Conservation (phyloP, 345 rosid species). For the Noccaea bulbosa region DNA sequence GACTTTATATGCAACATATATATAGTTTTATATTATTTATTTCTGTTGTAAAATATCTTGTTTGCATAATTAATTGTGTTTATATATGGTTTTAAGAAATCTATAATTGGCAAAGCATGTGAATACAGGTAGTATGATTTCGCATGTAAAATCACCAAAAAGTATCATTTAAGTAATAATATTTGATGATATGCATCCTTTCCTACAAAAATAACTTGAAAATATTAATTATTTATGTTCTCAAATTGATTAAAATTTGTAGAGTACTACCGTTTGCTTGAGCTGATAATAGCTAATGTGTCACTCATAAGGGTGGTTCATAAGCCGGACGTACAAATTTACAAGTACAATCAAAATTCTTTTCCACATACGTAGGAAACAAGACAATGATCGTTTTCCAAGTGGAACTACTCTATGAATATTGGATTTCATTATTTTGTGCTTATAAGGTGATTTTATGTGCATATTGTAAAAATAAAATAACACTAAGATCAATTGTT, state of each 20-base stretch:
- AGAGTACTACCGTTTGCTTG: not conserved
- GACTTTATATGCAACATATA: not conserved
- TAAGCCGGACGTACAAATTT: conserved; percentile 23
- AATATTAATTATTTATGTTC: too few relatives aligned
- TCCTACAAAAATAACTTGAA: not conserved
- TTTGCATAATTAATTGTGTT: not conserved
- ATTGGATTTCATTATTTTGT: conserved; percentile 12
- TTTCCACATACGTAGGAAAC: conserved; percentile 39
- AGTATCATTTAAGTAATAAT: not conserved
- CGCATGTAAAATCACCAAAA: not conserved
- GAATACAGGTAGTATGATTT: not conserved
- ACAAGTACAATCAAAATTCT: conserved; percentile 26
- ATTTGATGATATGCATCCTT: conserved; percentile 3
- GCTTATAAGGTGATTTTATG: conserved; percentile 7
- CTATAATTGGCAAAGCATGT: not conserved
- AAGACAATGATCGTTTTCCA: conserved; percentile 21
- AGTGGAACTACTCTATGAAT: conserved; percentile 24
- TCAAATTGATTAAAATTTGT: conserved; percentile 14
- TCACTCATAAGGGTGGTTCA: conserved; percentile 4
- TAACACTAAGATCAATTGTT: conserved; percentile 20
- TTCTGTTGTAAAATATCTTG: not conserved
- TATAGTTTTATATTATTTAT: not conserved
- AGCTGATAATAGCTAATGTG: conserved; percentile 10
- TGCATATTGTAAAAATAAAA: conserved; percentile 27
- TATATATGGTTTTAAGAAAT: not conserved